phyloP scores from a whole-genome alignment of 768 basidiomycete genomes.

The Mrakia blollopis region DNA sequence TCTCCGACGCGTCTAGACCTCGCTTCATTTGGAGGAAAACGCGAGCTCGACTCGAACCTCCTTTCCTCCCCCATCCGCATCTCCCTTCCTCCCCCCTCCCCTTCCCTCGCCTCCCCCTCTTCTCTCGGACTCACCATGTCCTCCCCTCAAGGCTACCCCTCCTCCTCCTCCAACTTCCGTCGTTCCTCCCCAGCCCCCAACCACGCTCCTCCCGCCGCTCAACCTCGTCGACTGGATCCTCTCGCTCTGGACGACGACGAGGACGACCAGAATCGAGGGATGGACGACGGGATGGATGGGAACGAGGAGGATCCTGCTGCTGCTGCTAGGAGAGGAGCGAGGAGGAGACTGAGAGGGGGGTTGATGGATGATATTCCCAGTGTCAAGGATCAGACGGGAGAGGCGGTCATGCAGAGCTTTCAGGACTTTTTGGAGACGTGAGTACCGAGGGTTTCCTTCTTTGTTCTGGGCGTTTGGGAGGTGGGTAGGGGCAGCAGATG shows the following conservation, averaged over 20 bases:
- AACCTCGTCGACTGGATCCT: slow-evolving; percentile 16
- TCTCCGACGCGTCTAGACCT: background rate
- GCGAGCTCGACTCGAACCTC: background rate
- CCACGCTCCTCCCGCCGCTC: background rate
- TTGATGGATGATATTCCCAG: slow-evolving; percentile 67
- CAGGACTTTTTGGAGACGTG: slow-evolving; percentile 87
- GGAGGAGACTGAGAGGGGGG: slow-evolving; percentile 19
- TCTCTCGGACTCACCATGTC: background rate
- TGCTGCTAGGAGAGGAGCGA: background rate
- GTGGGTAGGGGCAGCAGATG: background rate
- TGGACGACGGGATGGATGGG: slow-evolving; percentile 7
- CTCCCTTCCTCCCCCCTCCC: background rate
- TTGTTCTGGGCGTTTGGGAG: background rate
- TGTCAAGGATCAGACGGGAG: slow-evolving; percentile 90
- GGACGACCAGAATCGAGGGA: background rate
- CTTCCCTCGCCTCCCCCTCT: background rate
- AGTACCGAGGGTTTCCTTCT: slow-evolving; percentile 40
- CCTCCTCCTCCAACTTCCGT: slow-evolving; percentile 5
- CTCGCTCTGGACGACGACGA: slow-evolving; percentile 18
- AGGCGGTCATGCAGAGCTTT: slow-evolving; percentile 88
- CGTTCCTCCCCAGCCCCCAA: background rate
- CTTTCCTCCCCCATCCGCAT: background rate
- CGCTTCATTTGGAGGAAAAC: too few species aligned
- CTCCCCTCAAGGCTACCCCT: slow-evolving; percentile 8
- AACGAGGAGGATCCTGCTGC: slow-evolving; percentile 11